phyloP scores from a whole-genome alignment of 306 rosid genomes.

The Begonia peltatifolia region DNA sequence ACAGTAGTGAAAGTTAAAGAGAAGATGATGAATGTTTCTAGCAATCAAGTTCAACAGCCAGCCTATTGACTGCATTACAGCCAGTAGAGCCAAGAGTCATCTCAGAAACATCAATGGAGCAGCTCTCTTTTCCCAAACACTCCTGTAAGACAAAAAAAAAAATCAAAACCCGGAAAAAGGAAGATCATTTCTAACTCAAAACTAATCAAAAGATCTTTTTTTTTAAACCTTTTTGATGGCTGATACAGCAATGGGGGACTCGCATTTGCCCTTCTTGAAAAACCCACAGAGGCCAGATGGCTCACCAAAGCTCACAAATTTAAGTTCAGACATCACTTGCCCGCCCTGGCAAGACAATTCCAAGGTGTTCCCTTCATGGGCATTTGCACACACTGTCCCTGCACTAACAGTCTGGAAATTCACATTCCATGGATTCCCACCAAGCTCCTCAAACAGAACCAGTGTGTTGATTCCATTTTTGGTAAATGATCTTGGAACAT shows the following conservation, averaged over 20 bases:
- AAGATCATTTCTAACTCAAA: too few relatives aligned
- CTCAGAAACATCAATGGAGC: constrained; percentile 23
- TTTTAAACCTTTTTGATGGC: constrained; percentile 1
- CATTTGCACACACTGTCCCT: constrained; percentile 21
- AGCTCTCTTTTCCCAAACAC: constrained; percentile 30
- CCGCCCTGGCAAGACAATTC: constrained; percentile 28
- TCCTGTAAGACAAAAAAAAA: constrained; percentile 9
- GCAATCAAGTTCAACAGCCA: constrained; percentile 39
- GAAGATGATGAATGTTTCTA: constrained; percentile 1
- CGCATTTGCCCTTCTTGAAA: constrained; percentile 27
- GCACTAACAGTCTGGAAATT: constrained; percentile 19
- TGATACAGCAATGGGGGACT: constrained; percentile 10
- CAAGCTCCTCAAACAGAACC: constrained; percentile 45
- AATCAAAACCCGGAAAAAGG: too few relatives aligned
- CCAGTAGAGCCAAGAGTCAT: constrained; percentile 20
- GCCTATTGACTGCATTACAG: constrained; percentile 19
- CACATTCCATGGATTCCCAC: constrained; percentile 28
- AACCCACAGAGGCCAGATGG: constrained; percentile 33
- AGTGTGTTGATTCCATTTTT: constrained; percentile 19
- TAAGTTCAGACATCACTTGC: constrained; percentile 17
- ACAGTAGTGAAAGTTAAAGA: too few relatives aligned
- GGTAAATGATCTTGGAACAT: constrained; percentile 28
- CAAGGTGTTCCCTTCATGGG: constrained; percentile 18
- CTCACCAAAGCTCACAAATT: constrained; percentile 36
- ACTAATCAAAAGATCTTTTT: too few relatives aligned